phyloP scores from a whole-genome alignment of 1,139 yeast genomes.

The Waltiozyma solani region DNA sequence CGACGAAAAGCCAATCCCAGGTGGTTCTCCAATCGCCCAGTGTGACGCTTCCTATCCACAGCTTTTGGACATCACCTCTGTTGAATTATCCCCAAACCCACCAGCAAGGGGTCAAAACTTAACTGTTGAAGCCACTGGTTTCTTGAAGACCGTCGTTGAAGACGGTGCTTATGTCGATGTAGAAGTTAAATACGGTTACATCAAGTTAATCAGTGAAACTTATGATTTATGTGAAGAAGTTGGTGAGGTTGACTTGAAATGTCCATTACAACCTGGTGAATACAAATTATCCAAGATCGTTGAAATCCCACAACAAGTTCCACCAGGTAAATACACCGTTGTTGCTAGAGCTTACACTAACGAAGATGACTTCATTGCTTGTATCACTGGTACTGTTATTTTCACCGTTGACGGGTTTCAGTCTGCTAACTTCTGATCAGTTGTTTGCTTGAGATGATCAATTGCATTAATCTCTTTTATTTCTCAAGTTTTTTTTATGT shows the following conservation, averaged over 20 bases:
- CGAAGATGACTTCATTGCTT: slow-evolving; percentile 73
- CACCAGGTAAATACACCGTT: slow-evolving; percentile 87
- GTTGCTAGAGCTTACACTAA: slow-evolving; percentile 82
- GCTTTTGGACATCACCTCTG: slow-evolving; percentile 46
- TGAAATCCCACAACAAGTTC: slow-evolving; percentile 85
- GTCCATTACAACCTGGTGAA: slow-evolving; percentile 70
- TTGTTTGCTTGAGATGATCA: background rate
- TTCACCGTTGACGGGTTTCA: slow-evolving; percentile 33
- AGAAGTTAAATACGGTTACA: slow-evolving; percentile 87
- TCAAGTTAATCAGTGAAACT: slow-evolving; percentile 74
- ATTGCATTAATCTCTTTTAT: background rate
- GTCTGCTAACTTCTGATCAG: slow-evolving; percentile 7
- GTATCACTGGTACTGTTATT: slow-evolving; percentile 72
- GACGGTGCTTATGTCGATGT: slow-evolving; percentile 93
- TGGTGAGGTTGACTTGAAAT: slow-evolving; percentile 66
- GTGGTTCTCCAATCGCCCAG: slow-evolving; percentile 72
- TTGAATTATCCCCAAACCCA: slow-evolving; percentile 73
- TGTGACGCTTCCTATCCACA: slow-evolving; percentile 65
- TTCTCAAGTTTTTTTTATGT: background rate
- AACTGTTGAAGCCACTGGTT: slow-evolving; percentile 69
- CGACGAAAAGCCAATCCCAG: slow-evolving; percentile 69
- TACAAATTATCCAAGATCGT: slow-evolving; percentile 60
- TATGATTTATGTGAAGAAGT: slow-evolving; percentile 87
- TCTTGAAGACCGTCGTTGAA: slow-evolving; percentile 40
- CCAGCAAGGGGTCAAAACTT: slow-evolving; percentile 75